Evolutionary conservation across 192 early-diverging fungal species (phyloP).

Genomic region (Jimgerdemannia lactiflua): DNA sequence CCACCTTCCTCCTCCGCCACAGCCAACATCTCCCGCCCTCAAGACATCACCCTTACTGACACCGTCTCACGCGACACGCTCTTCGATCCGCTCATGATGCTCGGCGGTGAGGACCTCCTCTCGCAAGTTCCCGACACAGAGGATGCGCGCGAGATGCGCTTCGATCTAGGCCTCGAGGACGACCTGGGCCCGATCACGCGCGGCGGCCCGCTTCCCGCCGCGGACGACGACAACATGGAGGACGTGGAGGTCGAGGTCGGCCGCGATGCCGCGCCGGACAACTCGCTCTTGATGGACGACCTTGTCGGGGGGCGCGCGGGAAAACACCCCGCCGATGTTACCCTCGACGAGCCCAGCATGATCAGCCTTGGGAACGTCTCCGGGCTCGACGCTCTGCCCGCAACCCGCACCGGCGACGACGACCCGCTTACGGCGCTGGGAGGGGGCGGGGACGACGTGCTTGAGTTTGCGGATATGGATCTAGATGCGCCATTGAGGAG

Average conservation of each 20-base stretch:
- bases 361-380: conserved; percentile 13
- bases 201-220: conserved; percentile 17
- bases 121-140: conserved; percentile 31
- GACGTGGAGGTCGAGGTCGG: conserved; percentile 56
- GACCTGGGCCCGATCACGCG: conserved; percentile 24
- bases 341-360: conserved; percentile 11
- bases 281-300: conserved; percentile 31
- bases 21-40: conserved; percentile 6
- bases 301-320: conserved; percentile 25
- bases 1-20: not conserved
- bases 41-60: conserved; percentile 21
- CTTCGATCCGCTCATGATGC: not conserved
- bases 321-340: conserved; percentile 2
- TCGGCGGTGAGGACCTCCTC: not conserved
- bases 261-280: conserved; percentile 37
- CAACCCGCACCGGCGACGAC: conserved; percentile 25
- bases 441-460: conserved; percentile 41
- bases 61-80: not conserved
- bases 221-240: conserved; percentile 37
- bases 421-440: conserved; percentile 45
- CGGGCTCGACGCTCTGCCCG: conserved; percentile 13
- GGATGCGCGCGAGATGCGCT: conserved; percentile 24
- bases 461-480: not conserved
- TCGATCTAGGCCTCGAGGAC: conserved; percentile 38
- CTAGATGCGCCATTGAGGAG: conserved; percentile 6